These are phyloP conservation scores for Boletellus sp. DNA, from an alignment of 768 basidiomycete genomes.

Conservation along the genomic window DNA sequence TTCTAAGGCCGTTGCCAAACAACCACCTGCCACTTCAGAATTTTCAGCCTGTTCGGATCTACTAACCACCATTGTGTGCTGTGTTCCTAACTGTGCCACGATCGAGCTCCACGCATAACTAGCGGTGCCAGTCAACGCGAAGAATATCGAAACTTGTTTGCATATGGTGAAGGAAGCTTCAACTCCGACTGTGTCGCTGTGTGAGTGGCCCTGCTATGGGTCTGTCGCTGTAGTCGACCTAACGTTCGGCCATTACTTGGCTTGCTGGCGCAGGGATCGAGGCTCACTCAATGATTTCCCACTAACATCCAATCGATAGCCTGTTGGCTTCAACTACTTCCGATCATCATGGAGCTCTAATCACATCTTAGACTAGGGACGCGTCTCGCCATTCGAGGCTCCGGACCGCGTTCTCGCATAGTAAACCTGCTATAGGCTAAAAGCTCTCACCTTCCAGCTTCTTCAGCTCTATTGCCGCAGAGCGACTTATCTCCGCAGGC, in stretches of 20 bases:
- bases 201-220: not conserved
- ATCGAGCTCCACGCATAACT: no score
- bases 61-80: not conserved
- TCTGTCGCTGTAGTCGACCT: not conserved
- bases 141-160: not conserved
- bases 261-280: not conserved
- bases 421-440: not conserved
- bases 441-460: not conserved
- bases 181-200: not conserved
- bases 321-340: conserved; percentile 10
- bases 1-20: conserved; percentile 29
- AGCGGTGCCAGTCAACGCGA: not conserved
- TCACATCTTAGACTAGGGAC: not conserved
- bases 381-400: not conserved
- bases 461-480: conserved; percentile 12
- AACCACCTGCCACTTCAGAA: conserved; percentile 13
- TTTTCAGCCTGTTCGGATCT: not conserved
- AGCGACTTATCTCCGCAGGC: not conserved
- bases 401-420: not conserved
- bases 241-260: not conserved
- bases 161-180: not conserved
- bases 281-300: not conserved
- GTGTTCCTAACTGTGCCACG: no score
- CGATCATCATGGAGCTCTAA: conserved; percentile 4
- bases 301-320: not conserved